Conservation (phyloP, 352 stramenopile species). For the Phytophthora boehmeriae region DNA sequence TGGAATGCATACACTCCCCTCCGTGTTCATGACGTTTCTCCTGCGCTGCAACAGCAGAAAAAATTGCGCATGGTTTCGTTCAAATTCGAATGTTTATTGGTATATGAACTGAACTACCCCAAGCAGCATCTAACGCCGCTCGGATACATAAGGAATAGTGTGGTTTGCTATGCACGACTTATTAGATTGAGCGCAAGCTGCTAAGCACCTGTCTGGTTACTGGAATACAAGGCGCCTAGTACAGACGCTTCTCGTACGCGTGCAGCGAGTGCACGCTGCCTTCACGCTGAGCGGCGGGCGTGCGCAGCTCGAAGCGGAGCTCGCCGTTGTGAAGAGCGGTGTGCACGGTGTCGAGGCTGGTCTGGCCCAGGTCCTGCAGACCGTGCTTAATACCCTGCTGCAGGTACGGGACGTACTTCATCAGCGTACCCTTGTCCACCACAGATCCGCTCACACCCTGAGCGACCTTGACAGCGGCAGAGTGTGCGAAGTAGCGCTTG, state of each 20-base stretch:
- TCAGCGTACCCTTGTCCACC: constrained; percentile 99
- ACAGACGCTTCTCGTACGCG: constrained; percentile 96
- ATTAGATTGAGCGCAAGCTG: constrained; percentile 13
- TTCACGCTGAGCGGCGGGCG: constrained; percentile 98
- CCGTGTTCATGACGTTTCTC: too few species aligned
- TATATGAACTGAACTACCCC: constrained; percentile 3
- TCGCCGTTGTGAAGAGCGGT: constrained; percentile 76
- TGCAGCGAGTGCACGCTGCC: constrained; percentile 98
- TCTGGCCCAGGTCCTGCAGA: constrained; percentile 97
- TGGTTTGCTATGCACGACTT: constrained; percentile 25
- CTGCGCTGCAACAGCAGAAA: constrained; percentile 1
- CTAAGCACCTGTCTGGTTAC: constrained; percentile 21
- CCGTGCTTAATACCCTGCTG: constrained; percentile 98
- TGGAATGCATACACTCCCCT: too few species aligned
- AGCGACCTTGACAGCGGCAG: constrained; percentile 97
- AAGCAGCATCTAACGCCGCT: neutral
- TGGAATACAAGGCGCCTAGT: constrained; percentile 39
- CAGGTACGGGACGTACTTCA: constrained; percentile 99
- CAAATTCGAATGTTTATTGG: neutral
- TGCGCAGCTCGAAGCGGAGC: constrained; percentile 98
- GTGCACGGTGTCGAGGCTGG: constrained; percentile 91
- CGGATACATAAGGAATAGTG: constrained; percentile 19
- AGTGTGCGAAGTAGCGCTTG: constrained; percentile 92
- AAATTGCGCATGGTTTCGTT: neutral
- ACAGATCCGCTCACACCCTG: constrained; percentile 99